Conservation (phyloP, 495 filamentous ascomycete species). For the Penicillium bialowiezense region DNA sequence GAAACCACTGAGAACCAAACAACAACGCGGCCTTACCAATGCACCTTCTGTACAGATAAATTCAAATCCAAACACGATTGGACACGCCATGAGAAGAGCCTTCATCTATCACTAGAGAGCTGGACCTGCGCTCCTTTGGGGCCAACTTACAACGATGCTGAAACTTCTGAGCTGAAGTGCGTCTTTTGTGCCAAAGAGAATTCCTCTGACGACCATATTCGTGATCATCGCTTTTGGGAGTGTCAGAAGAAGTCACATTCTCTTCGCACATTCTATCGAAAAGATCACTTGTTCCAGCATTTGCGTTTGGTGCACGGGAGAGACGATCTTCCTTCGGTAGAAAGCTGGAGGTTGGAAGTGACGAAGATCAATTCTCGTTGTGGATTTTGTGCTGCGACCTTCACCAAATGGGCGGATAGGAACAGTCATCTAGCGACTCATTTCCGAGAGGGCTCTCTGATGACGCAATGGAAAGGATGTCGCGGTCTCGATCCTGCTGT, state of each 20-base stretch:
- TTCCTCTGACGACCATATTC: slow-evolving; percentile 20
- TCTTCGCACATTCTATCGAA: slow-evolving; percentile 72
- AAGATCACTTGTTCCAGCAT: slow-evolving; percentile 77
- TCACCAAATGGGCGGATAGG: slow-evolving; percentile 57
- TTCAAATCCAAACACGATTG: slow-evolving; percentile 80
- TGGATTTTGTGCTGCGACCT: slow-evolving; percentile 60
- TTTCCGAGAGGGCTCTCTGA: slow-evolving; percentile 58
- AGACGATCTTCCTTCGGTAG: slow-evolving; percentile 50
- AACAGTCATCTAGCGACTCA: slow-evolving; percentile 62
- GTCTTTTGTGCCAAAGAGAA: slow-evolving; percentile 15
- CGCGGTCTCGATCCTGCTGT: slow-evolving; percentile 64
- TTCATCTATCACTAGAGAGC: slow-evolving; percentile 58
- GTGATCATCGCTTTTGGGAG: slow-evolving; percentile 56
- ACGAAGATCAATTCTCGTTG: slow-evolving; percentile 60
- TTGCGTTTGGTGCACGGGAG: slow-evolving; percentile 66
- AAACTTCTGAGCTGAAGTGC: neutral
- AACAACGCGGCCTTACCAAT: slow-evolving; percentile 52
- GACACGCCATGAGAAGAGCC: slow-evolving; percentile 74
- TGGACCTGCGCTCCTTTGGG: too few species aligned
- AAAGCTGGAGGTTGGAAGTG: slow-evolving; percentile 30
- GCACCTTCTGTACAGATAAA: slow-evolving; percentile 77
- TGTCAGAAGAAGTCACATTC: slow-evolving; percentile 55
- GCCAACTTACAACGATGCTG: too few species aligned
- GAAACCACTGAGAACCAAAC: slow-evolving; percentile 14
- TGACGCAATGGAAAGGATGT: slow-evolving; percentile 66